Base-by-base conservation (phyloP, 306 rosid genomes). In the Casuarina equisetifolia region DNA sequence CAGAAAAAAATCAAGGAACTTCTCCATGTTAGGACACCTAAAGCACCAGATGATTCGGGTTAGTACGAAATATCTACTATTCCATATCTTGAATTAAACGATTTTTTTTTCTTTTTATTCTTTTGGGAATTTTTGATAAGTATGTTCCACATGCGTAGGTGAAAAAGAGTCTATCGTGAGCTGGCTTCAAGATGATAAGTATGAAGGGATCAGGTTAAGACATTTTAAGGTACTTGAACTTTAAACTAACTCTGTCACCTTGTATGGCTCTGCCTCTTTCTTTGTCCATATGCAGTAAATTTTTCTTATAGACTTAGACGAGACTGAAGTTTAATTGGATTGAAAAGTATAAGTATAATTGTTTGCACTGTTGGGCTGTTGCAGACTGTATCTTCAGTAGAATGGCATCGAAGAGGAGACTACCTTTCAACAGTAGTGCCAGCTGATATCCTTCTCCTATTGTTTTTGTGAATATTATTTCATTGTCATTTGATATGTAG, bases 341-440 rank as follows among this genome's bases (percentile, higher is more conserved):
- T n/a, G 55, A 54, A 69, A 70, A 42, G 69, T 49, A 50, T 82
- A 72, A 81, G 32, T 57, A 57, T 82, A 72, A 79, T 32, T 68
- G 51, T 16, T 71, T 70, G 61, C 25, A 78, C 70, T 73, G 67
- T 59, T 81, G 48, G 73, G 74, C 79, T 83, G 80, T 69, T 86
- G 92, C 88, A 95, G 98, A 79, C 96, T 50, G 97, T 92, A 53
- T 75, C 93, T 84, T 77, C 92, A 10, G 89, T 95, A 40, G 97
- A 95, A 77, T 95, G 98, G 97, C 98, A 95, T 81, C 89, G 96
- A 51, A 92, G 86, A 82, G 98, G 98, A 70, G 98, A 95, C 84
- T 95, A 95, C 85, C 84, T 92, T 82, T 95, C 98, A 19, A 89
- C 96, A 73, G 92, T 95, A 72, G 83, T 91, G 89, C 97, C 97